These are phyloP conservation scores for Lepiota venenata DNA, from an alignment of 768 basidiomycete genomes.

Conservation along the genomic window DNA sequence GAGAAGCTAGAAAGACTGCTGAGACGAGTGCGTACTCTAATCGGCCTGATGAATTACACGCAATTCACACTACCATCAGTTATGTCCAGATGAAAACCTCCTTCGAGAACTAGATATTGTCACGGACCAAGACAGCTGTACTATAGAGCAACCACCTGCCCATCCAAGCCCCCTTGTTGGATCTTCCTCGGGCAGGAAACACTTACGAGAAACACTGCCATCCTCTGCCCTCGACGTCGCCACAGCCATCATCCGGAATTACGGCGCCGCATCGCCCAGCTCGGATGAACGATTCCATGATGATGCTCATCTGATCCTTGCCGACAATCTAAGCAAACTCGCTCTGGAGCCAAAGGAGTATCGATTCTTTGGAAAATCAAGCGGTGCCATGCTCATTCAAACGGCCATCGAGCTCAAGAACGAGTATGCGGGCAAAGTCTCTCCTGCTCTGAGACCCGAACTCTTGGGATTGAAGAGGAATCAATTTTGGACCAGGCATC, in stretches of 20 bases:
- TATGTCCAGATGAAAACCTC: conserved; percentile 63
- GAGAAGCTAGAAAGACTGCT: conserved; percentile 63
- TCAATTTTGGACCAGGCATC: conserved; percentile 35
- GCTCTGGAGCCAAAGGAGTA: conserved; percentile 31
- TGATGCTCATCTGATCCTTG: conserved; percentile 30
- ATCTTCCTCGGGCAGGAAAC: background rate
- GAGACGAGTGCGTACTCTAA: conserved; percentile 25
- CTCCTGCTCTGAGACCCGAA: conserved; percentile 15
- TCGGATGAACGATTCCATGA: conserved; percentile 28
- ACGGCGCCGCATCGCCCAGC: conserved; percentile 7
- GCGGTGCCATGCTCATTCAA: conserved; percentile 50
- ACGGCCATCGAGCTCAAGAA: conserved; percentile 58
- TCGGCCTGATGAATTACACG: background rate
- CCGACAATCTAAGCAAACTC: conserved; percentile 32
- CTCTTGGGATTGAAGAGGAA: conserved; percentile 21
- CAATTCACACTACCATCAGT: conserved; percentile 30
- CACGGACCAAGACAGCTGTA: conserved; percentile 21
- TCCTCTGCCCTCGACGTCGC: conserved; percentile 22
- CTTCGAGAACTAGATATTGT: conserved; percentile 50
- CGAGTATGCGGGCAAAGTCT: conserved; percentile 39
- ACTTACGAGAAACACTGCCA: background rate
- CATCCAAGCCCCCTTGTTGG: conserved; percentile 20
- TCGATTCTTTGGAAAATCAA: conserved; percentile 55
- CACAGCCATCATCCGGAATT: conserved; percentile 31
- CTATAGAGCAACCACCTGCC: conserved; percentile 17